A percentile compares a stretch with the other conserved stretches of the same genome.
Conservation (phyloP, 371 early-diverging fungal species). For the Mucor irregularis region DNA sequence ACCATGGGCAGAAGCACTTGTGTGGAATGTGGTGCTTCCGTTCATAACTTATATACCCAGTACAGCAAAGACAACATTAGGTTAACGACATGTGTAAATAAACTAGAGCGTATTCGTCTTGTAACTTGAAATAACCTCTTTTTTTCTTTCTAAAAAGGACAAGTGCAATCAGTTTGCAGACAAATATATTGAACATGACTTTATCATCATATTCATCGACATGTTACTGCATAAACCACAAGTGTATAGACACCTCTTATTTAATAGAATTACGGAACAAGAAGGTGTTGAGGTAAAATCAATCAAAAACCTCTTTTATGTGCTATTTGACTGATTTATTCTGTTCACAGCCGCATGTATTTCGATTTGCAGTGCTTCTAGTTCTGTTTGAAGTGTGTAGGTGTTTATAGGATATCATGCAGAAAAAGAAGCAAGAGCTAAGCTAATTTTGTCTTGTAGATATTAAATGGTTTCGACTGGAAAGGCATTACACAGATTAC, state of each 20-base stretch:
- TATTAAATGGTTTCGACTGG: conserved; percentile 91
- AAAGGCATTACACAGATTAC: conserved; percentile 58
- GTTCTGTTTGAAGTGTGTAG: conserved; percentile 90
- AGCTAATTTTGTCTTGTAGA: conserved; percentile 34
- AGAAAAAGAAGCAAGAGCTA: not conserved
- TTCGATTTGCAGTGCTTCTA: conserved; percentile 79
- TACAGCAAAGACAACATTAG: conserved; percentile 90
- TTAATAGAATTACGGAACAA: conserved; percentile 68
- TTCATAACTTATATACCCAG: conserved; percentile 80
- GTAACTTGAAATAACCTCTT: not conserved
- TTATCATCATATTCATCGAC: conserved; percentile 90
- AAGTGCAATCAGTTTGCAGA: conserved; percentile 86
- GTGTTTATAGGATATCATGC: not conserved
- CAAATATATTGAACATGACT: conserved; percentile 93
- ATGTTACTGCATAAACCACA: conserved; percentile 90
- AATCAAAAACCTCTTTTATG: not conserved
- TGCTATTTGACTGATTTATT: not conserved
- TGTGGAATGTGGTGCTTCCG: conserved; percentile 83
- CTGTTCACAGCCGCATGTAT: conserved; percentile 58
- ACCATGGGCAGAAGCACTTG: too few relatives aligned
- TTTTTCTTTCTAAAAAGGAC: too few relatives aligned
- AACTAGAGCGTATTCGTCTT: not conserved
- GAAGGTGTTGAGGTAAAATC: conserved; percentile 49
- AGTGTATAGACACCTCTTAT: conserved; percentile 89
- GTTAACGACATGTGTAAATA: conserved; percentile 81